Conservation (phyloP, 176 grass and related monocot species). For the Areca catechu region DNA sequence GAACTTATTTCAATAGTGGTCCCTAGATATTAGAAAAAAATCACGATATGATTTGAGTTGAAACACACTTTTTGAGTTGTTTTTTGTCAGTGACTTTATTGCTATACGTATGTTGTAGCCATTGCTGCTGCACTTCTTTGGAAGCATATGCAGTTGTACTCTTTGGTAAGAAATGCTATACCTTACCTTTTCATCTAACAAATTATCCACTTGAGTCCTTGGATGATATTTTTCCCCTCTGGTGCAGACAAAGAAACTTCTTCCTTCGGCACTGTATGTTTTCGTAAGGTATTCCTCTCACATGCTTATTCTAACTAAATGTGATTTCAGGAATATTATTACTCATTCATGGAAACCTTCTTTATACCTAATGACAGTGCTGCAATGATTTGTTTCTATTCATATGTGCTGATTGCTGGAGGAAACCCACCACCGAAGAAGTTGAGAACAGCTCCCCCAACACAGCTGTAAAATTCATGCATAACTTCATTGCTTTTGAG, state of each 20-base stretch:
- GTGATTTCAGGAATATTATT: not conserved
- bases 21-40: too few relatives aligned
- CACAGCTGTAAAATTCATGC: not conserved
- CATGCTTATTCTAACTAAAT: not conserved
- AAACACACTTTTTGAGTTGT: not conserved
- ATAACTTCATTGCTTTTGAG: too few relatives aligned
- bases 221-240: constrained; percentile 18
- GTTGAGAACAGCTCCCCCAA: constrained; percentile 20
- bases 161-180: constrained; percentile 27
- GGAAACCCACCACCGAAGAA: constrained; percentile 85
- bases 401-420: constrained; percentile 57
- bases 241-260: constrained; percentile 62
- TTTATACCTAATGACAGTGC: constrained; percentile 27
- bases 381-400: constrained; percentile 81
- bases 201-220: not conserved
- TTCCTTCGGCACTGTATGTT: constrained; percentile 55
- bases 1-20: too few relatives aligned
- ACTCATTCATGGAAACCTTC: not conserved
- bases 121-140: constrained; percentile 59
- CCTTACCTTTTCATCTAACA: not conserved
- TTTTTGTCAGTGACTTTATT: not conserved
- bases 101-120: constrained; percentile 36
- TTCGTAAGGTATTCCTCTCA: constrained; percentile 39
- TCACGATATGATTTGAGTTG: not conserved
- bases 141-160: constrained; percentile 53